phyloP scores from a whole-genome alignment of 495 filamentous ascomycete genomes.

The Aspergillus ellipticus region DNA sequence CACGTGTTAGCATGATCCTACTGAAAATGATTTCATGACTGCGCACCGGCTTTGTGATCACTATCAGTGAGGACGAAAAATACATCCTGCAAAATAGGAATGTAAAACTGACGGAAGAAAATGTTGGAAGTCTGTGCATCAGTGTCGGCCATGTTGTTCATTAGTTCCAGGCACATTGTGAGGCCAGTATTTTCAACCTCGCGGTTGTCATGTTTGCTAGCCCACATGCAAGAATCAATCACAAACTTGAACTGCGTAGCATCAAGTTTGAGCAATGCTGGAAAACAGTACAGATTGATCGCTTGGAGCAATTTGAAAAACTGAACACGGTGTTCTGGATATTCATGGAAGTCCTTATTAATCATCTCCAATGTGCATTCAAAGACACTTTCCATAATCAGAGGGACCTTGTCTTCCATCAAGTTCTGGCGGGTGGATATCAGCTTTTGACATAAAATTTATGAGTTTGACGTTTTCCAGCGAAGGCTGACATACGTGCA shows the following conservation, averaged over 20 bases:
- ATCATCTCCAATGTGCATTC: constrained; percentile 99
- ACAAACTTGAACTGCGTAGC: constrained; percentile 97
- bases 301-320: constrained; percentile 96
- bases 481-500: constrained; percentile 66
- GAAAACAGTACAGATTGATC: constrained; percentile 96
- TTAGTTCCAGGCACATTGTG: constrained; percentile 97
- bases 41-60: constrained; percentile 88
- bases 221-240: constrained; percentile 99
- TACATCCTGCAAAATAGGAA: constrained; percentile 92
- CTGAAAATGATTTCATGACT: not conserved
- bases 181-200: constrained; percentile 97
- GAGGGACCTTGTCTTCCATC: constrained; percentile 97
- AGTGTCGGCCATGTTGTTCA: constrained; percentile 95
- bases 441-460: constrained; percentile 16
- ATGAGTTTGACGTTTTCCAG: not conserved
- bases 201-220: constrained; percentile 98
- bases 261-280: constrained; percentile 87
- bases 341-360: constrained; percentile 99
- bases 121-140: constrained; percentile 78
- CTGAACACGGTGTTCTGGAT: constrained; percentile 94
- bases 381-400: constrained; percentile 98
- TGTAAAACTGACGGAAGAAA: constrained; percentile 97
- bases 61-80: constrained; percentile 98
- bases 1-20: constrained; percentile 5
- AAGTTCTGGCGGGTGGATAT: constrained; percentile 53